Evolutionary conservation across 2,329 filamentous ascomycete species (phyloP).

Genomic region (Dactylellina drechsleri): DNA sequence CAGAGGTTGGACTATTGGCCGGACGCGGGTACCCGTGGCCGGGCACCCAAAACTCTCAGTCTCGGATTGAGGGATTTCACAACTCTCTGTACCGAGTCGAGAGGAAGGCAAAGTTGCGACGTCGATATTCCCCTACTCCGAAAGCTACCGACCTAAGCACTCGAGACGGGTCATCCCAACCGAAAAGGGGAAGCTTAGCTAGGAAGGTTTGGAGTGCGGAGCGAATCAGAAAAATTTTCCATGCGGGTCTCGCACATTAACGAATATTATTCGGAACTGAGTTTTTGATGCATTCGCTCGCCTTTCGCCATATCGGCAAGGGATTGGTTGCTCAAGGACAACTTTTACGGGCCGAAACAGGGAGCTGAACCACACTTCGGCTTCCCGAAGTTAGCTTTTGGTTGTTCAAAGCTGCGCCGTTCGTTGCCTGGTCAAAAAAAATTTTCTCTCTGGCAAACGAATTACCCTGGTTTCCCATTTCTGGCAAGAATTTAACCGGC

Average conservation of each 20-base stretch:
- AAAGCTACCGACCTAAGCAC: conserved; percentile 50
- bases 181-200: conserved; percentile 48
- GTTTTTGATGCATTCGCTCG: conserved; percentile 19
- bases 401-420: conserved; percentile 13
- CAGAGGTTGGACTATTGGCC: conserved; percentile 36
- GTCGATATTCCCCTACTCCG: conserved; percentile 52
- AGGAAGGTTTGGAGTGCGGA: conserved; percentile 18
- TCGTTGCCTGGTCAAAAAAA: conserved; percentile 3
- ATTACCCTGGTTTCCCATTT: conserved; percentile 12
- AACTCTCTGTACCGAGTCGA: conserved; percentile 28
- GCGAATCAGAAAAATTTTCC: conserved; percentile 52
- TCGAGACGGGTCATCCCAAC: conserved; percentile 52
- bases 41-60: conserved; percentile 1
- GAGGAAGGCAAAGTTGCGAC: conserved; percentile 12
- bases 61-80: conserved; percentile 51
- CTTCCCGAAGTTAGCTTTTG: conserved; percentile 26
- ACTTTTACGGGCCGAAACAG: conserved; percentile 47
- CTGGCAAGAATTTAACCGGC: conserved; percentile 52
- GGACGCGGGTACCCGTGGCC: conserved; percentile 45
- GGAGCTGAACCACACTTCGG: conserved; percentile 48
- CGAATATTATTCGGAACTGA: conserved; percentile 53
- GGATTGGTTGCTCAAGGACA: conserved; percentile 25
- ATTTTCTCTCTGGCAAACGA: not conserved
- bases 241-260: conserved; percentile 51
- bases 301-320: conserved; percentile 39